Evolutionary conservation across 495 filamentous ascomycete species (phyloP).

Genomic region (Cercophora samala): DNA sequence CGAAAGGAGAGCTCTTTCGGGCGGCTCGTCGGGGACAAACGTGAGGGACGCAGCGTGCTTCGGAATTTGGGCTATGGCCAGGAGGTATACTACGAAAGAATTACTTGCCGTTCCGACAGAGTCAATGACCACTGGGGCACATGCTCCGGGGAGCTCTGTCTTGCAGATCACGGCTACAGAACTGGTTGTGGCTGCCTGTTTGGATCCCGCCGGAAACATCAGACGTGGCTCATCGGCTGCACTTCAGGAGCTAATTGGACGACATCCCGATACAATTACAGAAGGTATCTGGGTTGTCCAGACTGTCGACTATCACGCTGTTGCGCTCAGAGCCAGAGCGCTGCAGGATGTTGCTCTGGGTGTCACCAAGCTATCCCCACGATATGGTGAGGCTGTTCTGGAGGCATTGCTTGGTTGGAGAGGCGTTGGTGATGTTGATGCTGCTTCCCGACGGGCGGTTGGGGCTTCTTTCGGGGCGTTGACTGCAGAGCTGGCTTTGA

Average conservation of each 20-base stretch:
- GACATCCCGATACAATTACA: slow-evolving; percentile 78
- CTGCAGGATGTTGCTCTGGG: slow-evolving; percentile 69
- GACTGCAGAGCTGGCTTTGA: slow-evolving; percentile 39
- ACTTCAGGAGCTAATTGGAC: slow-evolving; percentile 87
- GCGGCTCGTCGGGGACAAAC: slow-evolving; percentile 79
- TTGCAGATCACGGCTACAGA: slow-evolving; percentile 75
- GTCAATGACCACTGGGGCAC: slow-evolving; percentile 6
- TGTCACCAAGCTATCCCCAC: slow-evolving; percentile 57
- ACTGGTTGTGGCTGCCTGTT: slow-evolving; percentile 73
- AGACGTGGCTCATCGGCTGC: slow-evolving; percentile 88
- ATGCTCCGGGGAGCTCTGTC: slow-evolving; percentile 41
- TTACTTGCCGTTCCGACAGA: slow-evolving; percentile 59
- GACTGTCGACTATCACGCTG: slow-evolving; percentile 86
- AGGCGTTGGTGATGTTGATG: slow-evolving; percentile 74
- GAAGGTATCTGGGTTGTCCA: slow-evolving; percentile 84
- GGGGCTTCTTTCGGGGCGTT: slow-evolving; percentile 65
- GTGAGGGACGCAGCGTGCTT: slow-evolving; percentile 97
- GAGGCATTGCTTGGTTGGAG: slow-evolving; percentile 80
- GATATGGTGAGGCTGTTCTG: slow-evolving; percentile 69
- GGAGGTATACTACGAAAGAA: slow-evolving; percentile 80
- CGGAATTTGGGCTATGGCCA: slow-evolving; percentile 87
- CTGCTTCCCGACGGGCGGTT: slow-evolving; percentile 65
- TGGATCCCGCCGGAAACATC: slow-evolving; percentile 91
- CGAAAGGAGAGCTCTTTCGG: slow-evolving; percentile 77
- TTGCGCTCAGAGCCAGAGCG: slow-evolving; percentile 79